These are phyloP conservation scores for Omphalea diandra DNA, from an alignment of 441 rosid genomes.

Conservation along the genomic window DNA sequence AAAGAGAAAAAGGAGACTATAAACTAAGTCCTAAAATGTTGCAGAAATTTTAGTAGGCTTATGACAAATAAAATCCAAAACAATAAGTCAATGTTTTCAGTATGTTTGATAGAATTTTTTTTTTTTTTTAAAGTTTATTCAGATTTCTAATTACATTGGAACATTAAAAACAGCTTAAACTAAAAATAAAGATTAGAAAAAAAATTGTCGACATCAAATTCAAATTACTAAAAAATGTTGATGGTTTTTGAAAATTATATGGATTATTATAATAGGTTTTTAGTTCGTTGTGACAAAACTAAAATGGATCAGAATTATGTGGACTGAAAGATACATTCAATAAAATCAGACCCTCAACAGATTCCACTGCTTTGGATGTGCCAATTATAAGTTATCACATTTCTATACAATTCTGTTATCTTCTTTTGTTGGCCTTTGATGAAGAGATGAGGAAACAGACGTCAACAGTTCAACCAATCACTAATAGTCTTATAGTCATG, in stretches of 20 bases:
- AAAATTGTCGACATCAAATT: no score
- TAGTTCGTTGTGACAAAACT: no score
- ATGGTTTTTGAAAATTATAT: no score
- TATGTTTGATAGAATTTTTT: no score
- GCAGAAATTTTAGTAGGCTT: background rate
- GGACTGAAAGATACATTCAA: background rate
- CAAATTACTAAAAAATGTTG: background rate
- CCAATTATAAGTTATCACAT: background rate
- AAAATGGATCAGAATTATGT: no score
- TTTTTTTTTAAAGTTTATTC: background rate
- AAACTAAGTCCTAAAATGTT: background rate
- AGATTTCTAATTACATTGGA: background rate
- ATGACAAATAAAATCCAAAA: background rate
- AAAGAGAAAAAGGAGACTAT: background rate
- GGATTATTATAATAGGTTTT: no score
- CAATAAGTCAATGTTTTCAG: no score
- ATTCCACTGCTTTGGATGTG: no score
- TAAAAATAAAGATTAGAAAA: background rate
- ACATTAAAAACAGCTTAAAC: background rate
- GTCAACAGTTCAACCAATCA: background rate
- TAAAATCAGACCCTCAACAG: background rate
- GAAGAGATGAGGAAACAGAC: background rate
- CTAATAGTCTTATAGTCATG: background rate
- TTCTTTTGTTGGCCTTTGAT: conserved; percentile 1
- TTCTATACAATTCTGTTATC: background rate